Evolutionary conservation across 257 asterid genomes (phyloP).

Genomic region (Fraxinus pennsylvanica): DNA sequence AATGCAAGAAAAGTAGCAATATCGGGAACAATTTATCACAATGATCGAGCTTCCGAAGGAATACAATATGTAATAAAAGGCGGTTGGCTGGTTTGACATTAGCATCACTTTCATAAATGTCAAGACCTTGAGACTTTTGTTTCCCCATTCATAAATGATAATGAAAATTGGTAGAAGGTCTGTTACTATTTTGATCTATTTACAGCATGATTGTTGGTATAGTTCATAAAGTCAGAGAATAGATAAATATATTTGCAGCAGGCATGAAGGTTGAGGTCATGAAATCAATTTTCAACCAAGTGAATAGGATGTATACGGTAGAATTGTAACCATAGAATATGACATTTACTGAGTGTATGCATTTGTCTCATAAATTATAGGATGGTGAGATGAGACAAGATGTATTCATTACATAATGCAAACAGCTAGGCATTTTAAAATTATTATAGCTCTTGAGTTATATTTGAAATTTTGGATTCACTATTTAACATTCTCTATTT

Average conservation of each 20-base stretch:
- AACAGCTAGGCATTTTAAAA: not conserved
- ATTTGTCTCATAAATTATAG: not conserved
- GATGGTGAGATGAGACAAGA: not conserved
- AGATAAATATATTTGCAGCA: too few species aligned
- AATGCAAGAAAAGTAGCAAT: not conserved
- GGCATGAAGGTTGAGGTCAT: not conserved
- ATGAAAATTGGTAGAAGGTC: not conserved
- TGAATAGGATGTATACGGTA: not conserved
- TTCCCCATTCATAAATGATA: not conserved
- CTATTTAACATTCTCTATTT: not conserved
- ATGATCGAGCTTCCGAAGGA: not conserved
- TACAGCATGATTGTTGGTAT: not conserved
- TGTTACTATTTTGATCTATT: not conserved
- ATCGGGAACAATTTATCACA: not conserved
- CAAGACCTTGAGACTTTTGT: not conserved
- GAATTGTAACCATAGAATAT: not conserved
- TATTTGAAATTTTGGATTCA: not conserved
- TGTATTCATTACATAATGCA: not conserved
- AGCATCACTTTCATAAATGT: not conserved
- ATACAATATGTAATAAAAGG: not conserved
- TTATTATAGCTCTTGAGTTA: not conserved
- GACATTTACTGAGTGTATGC: not conserved
- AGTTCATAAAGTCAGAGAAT: too few species aligned
- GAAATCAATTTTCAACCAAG: not conserved
- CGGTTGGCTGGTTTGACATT: not conserved